Conservation (phyloP, 768 basidiomycete species). For the Boletus pseudo-olivaceus region DNA sequence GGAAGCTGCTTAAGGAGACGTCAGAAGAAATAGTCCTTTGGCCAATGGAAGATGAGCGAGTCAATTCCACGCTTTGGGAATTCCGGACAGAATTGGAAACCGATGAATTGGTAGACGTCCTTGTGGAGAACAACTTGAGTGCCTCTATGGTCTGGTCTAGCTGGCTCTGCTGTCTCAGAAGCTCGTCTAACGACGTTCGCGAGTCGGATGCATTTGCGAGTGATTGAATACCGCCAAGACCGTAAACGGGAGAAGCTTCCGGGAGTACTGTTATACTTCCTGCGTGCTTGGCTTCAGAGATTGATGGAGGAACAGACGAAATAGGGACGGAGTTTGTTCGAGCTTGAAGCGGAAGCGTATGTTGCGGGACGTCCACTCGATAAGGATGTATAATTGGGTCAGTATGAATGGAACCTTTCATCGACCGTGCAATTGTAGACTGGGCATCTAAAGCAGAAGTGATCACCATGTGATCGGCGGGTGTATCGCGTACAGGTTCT, state of each 20-base stretch:
- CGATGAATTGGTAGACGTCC: conserved; percentile 26
- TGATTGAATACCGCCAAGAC: conserved; percentile 36
- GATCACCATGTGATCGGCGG: conserved; percentile 1
- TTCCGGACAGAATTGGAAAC: conserved; percentile 32
- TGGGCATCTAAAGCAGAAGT: conserved; percentile 8
- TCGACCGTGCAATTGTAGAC: conserved; percentile 3
- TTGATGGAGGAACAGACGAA: background rate
- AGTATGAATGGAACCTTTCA: conserved; percentile 3
- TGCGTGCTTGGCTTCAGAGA: background rate
- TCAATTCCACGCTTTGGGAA: conserved; percentile 5
- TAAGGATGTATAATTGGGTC: conserved; percentile 1
- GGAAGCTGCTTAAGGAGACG: conserved; percentile 72
- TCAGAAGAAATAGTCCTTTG: conserved; percentile 37
- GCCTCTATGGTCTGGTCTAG: conserved; percentile 63
- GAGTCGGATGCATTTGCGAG: conserved; percentile 12
- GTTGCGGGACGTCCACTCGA: background rate
- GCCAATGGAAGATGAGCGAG: conserved; percentile 24
- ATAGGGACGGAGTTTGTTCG: background rate
- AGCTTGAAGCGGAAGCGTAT: background rate
- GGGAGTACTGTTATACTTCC: background rate
- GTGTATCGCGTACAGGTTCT: conserved; percentile 4
- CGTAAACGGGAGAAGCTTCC: conserved; percentile 43
- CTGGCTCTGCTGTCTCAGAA: conserved; percentile 59
- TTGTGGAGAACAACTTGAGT: conserved; percentile 44
- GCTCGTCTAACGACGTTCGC: conserved; percentile 43